Evolutionary conservation across 2,329 filamentous ascomycete genomes (phyloP), one percentile per base, ranked within the genome.

Genomic region (Phaeoacremonium minimum): DNA sequence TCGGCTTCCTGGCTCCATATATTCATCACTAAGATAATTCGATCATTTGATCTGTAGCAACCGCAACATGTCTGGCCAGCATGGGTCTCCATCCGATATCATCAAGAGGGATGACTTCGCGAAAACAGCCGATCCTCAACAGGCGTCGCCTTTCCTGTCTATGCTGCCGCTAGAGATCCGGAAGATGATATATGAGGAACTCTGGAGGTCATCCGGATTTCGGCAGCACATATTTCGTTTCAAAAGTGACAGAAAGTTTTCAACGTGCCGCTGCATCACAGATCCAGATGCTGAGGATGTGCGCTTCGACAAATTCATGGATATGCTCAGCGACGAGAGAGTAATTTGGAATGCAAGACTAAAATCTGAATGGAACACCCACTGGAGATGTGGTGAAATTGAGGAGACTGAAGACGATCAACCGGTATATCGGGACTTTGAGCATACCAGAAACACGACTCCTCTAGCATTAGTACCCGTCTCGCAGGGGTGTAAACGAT

Each of bases 41-140:
- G n/a, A n/a, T n/a, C n/a, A n/a, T n/a, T n/a, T n/a, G n/a, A n/a
- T n/a, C n/a, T n/a, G n/a, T n/a, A n/a, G n/a, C n/a, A n/a, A n/a
- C n/a, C n/a, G n/a, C n/a, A n/a, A n/a, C n/a, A n/a, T n/a, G n/a
- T n/a, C n/a, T n/a, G n/a, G n/a, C n/a, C n/a, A n/a, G n/a, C n/a
- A n/a, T n/a, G n/a, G n/a, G n/a, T n/a, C n/a, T n/a, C n/a, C n/a
- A n/a, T n/a, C n/a, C n/a, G n/a, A n/a, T n/a, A n/a, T n/a, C n/a
- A n/a, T n/a, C n/a, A n/a, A n/a, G n/a, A n/a, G 37, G 63, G 64
- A 18, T 28, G 19, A 28, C 31, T 22, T 51, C 22, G 35, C 30
- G 16, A 28, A 31, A 42, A 66, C 72, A 54, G 63, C 67, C 36
- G 60, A 73, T 36, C 63, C 57, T 48, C 73, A 76, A 58, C 61